phyloP scores from a whole-genome alignment of 805 yeast species.

The Candida corydali region DNA sequence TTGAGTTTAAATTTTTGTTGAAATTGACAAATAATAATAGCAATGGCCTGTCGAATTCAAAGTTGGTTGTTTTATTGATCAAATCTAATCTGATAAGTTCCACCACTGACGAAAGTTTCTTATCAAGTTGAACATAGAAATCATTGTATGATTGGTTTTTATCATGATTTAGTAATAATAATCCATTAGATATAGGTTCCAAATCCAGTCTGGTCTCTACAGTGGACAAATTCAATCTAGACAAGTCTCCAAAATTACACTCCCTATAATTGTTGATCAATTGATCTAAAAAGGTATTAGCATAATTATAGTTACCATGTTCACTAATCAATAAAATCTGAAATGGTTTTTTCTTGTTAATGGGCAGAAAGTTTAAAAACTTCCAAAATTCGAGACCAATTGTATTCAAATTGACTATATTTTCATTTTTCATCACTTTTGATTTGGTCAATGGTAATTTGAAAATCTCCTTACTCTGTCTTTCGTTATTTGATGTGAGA shows the following conservation, averaged over 20 bases:
- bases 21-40: slow-evolving; percentile 49
- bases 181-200: slow-evolving; percentile 26
- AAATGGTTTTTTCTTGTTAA: slow-evolving; percentile 46
- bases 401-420: slow-evolving; percentile 42
- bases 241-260: slow-evolving; percentile 45
- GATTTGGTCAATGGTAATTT: slow-evolving; percentile 23
- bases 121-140: slow-evolving; percentile 27
- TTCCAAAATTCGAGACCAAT: slow-evolving; percentile 54
- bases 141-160: slow-evolving; percentile 19
- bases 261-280: slow-evolving; percentile 43
- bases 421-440: slow-evolving; percentile 30
- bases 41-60: slow-evolving; percentile 45
- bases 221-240: slow-evolving; percentile 25
- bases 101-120: slow-evolving; percentile 26
- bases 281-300: slow-evolving; percentile 37
- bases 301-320: slow-evolving; percentile 16
- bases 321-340: slow-evolving; percentile 47
- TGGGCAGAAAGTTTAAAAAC: slow-evolving; percentile 53
- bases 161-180: slow-evolving; percentile 20
- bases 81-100: slow-evolving; percentile 36
- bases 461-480: slow-evolving; percentile 19
- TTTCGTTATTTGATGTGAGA: slow-evolving; percentile 7
- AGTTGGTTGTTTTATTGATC: slow-evolving; percentile 36
- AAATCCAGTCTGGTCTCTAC: slow-evolving; percentile 25
- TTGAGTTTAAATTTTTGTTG: slow-evolving; percentile 38